Base-by-base conservation (phyloP, 2,329 filamentous ascomycete genomes). In the Beauveria australis region DNA sequence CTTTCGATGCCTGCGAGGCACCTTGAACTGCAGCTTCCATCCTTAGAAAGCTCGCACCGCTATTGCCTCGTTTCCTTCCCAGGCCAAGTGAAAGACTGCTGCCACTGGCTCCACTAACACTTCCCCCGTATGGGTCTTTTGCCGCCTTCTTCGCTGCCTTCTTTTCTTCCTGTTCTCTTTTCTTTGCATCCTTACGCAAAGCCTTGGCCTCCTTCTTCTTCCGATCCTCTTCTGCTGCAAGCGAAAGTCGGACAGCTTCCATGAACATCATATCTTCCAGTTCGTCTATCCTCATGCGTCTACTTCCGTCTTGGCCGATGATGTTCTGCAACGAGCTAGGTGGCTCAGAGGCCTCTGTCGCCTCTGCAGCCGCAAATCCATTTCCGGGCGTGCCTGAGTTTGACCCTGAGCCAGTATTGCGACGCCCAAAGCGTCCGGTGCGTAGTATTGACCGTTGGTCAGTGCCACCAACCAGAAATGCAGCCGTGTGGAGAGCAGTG, bases 251-350 rank as follows among this genome's bases (percentile, higher is more conserved):
- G 53, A 99, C 95, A 0, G 94, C 94, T 72, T 99, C 94, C 81
- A 94, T 91, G 79, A 97, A 92, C 94, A 99, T 99, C 79, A 99
- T 89, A 53, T 96, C 93, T 71, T 99, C 94, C 0, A 97, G 81
- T 66, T 97, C 92, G 24, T 95, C 91, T 70, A 95, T 85, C 33
- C 91, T 81, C 60, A 70, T 72, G 51, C 79, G 73, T 62, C 78
- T 68, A 60, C 67, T 67, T 16, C 66, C 67, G 10, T 67, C 66
- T 3, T 65, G 55, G 43, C 62, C 65, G 2, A 68, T 41, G 0
- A 12, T 57, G 0, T 66, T 63, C 18, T 67, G 64, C 4, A 62
- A 63, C 41, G 66, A 63, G 33, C 67, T 68, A 10, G 61, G 63
- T 18, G 63, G 49, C 22, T 73, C 70, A 9, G 66, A 62, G 1